Conservation (phyloP, 78 protist genomes). For the Paratrimastix pyriformis region DNA sequence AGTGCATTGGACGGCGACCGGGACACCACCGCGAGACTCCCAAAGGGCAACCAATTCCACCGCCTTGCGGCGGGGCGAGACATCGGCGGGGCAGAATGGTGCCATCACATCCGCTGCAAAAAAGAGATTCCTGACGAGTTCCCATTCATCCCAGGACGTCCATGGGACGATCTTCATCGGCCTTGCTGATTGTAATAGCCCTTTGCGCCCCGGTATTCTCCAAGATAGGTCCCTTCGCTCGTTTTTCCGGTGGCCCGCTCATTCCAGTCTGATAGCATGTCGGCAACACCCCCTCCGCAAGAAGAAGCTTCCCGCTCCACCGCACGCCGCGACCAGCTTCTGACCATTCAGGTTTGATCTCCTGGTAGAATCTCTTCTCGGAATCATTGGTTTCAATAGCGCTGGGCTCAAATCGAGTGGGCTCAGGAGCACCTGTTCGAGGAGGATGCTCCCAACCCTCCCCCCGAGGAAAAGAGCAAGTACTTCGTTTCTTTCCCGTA, state of each 20-base stretch:
- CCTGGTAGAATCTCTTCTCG: background rate
- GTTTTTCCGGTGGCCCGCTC: no score
- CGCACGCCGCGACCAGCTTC: background rate
- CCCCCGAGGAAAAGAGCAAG: conserved; percentile 35
- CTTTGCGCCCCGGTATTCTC: no score
- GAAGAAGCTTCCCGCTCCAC: background rate
- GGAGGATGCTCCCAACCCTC: conserved; percentile 23
- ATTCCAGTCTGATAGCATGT: background rate
- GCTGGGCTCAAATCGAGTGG: conserved; percentile 17
- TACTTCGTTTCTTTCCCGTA: conserved; percentile 86
- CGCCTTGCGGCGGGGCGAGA: no score
- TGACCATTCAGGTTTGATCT: background rate
- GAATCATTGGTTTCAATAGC: background rate
- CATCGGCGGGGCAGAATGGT: no score
- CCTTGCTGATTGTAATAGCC: no score
- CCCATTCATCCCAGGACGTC: no score
- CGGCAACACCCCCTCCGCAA: background rate
- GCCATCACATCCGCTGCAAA: no score
- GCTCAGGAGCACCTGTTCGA: conserved; percentile 15
- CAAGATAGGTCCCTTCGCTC: no score
- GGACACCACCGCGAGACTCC: background rate
- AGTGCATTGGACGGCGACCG: background rate
- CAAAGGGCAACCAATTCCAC: background rate
- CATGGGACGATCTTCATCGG: no score
- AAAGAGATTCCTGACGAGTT: no score